Percentiles rank a stretch among this genome's conserved stretches.
Conservation (phyloP, 345 rosid species). For the Populus deltoides region DNA sequence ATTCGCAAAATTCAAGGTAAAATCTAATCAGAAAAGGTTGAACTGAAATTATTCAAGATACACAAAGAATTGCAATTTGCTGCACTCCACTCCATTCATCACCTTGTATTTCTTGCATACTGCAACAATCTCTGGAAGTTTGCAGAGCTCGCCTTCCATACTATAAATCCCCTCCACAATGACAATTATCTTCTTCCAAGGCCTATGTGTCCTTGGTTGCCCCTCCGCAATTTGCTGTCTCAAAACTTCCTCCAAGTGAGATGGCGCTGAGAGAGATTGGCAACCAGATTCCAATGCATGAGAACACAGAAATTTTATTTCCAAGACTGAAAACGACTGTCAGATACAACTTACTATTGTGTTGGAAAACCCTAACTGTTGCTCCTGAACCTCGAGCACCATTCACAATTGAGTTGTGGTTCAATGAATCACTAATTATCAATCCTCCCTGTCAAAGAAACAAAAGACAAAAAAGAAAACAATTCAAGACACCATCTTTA, state of each 20-base stretch:
- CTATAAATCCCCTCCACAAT: constrained; percentile 91
- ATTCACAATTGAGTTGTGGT: constrained; percentile 90
- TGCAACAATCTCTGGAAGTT: constrained; percentile 84
- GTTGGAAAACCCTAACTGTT: constrained; percentile 87
- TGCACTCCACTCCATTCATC: not conserved
- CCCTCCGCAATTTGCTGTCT: constrained; percentile 94
- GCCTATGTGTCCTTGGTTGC: constrained; percentile 87
- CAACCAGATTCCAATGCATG: not conserved
- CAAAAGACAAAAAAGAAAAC: not conserved
- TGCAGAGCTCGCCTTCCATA: constrained; percentile 93
- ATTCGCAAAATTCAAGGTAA: not conserved
- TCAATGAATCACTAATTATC: constrained; percentile 89
- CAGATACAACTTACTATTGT: constrained; percentile 62
- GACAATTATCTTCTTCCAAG: constrained; percentile 93
- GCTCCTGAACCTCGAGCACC: constrained; percentile 99
- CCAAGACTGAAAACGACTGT: not conserved
- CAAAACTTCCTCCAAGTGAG: constrained; percentile 88
- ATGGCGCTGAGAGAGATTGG: constrained; percentile 53
- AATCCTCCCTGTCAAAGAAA: constrained; percentile 63
- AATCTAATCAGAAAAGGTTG: not conserved
- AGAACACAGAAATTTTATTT: not conserved
- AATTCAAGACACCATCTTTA: not conserved
- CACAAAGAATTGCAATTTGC: not conserved
- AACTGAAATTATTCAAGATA: not conserved
- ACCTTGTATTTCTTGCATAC: constrained; percentile 96